A percentile compares a stretch with the other conserved stretches of the same genome.
Evolutionary conservation across 495 filamentous ascomycete species (phyloP).

Genomic region (Durotheca rogersii): DNA sequence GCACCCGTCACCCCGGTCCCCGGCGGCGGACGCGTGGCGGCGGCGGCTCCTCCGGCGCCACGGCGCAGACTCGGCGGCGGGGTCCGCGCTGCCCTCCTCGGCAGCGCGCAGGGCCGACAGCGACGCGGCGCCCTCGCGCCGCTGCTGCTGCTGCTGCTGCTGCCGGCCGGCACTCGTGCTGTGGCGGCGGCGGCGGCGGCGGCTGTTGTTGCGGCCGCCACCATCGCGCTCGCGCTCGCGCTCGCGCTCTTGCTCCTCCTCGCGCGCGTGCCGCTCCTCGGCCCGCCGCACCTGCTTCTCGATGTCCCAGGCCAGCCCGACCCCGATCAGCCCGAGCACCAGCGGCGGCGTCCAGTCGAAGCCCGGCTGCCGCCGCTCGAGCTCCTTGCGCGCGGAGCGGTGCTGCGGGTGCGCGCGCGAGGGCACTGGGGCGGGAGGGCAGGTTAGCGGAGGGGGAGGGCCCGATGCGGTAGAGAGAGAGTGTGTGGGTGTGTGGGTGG

Average conservation of each 20-base stretch:
- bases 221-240: slow-evolving; percentile 1
- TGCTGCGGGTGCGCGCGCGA: slow-evolving; percentile 38
- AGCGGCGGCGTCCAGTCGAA: slow-evolving; percentile 28
- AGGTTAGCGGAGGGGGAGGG: background rate
- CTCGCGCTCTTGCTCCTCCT: slow-evolving; percentile 21
- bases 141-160: background rate
- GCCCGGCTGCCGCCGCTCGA: slow-evolving; percentile 29
- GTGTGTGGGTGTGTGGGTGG: background rate
- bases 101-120: no score
- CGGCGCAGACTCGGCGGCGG: no score
- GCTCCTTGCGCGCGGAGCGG: slow-evolving; percentile 31
- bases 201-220: slow-evolving; percentile 3
- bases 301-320: slow-evolving; percentile 34
- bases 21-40: no score
- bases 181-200: slow-evolving; percentile 1
- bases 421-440: slow-evolving; percentile 7
- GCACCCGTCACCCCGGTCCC: no score
- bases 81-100: no score
- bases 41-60: no score
- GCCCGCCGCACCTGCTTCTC: slow-evolving; percentile 33
- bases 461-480: background rate
- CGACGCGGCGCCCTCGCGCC: no score
- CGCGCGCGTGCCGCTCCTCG: slow-evolving; percentile 16
- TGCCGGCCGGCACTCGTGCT: background rate
- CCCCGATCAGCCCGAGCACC: slow-evolving; percentile 28